Evolutionary conservation across 495 filamentous ascomycete species (phyloP).

Genomic region (Corynascus novoguineensis): DNA sequence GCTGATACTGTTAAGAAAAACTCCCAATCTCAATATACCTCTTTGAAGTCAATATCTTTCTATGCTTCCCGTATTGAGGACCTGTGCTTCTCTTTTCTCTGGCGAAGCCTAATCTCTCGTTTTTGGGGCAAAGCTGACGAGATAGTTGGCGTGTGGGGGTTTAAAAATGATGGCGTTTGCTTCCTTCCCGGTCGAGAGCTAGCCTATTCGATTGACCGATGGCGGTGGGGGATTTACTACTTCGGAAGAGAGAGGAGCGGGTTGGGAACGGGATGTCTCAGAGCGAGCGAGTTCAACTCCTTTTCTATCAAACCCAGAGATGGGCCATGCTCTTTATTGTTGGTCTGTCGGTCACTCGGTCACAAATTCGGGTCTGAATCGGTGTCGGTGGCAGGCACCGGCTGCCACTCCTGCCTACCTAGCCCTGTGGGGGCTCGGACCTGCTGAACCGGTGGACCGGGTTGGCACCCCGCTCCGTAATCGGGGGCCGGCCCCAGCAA

Average conservation of each 20-base stretch:
- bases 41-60: too few relatives aligned
- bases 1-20: too few relatives aligned
- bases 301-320: too few relatives aligned
- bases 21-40: too few relatives aligned
- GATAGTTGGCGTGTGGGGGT: neutral
- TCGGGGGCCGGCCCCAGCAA: slow-evolving; percentile 12
- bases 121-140: too few relatives aligned
- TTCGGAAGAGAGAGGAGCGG: neutral
- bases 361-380: neutral
- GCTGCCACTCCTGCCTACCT: slow-evolving; percentile 5
- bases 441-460: slow-evolving; percentile 2
- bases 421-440: slow-evolving; percentile 11
- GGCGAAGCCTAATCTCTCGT: too few relatives aligned
- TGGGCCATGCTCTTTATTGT: too few relatives aligned
- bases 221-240: neutral
- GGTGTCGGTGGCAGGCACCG: neutral
- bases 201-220: slow-evolving; percentile 11
- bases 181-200: neutral
- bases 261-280: neutral
- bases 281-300: too few relatives aligned
- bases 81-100: too few relatives aligned
- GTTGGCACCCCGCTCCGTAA: slow-evolving; percentile 13
- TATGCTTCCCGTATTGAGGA: too few relatives aligned
- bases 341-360: neutral
- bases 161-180: too few relatives aligned